Evolutionary conservation across 2,329 filamentous ascomycete species (phyloP).

Genomic region (Neofusicoccum kwambonambiense): DNA sequence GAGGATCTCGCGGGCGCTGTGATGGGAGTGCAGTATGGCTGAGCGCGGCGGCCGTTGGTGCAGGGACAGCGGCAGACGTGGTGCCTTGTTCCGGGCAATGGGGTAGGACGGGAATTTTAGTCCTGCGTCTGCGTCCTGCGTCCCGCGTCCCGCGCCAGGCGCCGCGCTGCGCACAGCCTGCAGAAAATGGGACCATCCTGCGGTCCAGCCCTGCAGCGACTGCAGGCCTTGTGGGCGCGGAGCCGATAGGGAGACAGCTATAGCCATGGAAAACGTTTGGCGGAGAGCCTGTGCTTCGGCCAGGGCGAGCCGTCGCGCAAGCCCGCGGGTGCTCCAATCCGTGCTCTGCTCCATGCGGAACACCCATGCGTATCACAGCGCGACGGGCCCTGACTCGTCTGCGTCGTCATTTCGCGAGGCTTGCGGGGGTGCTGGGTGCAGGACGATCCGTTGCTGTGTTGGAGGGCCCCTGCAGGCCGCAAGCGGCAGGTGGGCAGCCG

Average conservation of each 20-base stretch:
- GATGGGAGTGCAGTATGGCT: not conserved
- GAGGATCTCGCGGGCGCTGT: not conserved
- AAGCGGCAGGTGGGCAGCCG: not conserved
- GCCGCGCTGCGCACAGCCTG: not conserved
- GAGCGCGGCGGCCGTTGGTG: not conserved
- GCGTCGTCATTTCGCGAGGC: conserved; percentile 6
- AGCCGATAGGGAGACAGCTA: not conserved
- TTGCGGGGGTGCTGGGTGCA: not conserved
- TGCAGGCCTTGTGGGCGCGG: no score
- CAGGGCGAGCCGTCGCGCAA: conserved; percentile 2
- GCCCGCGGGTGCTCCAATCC: not conserved
- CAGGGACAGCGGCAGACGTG: not conserved
- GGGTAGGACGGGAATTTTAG: not conserved
- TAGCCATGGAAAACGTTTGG: conserved; percentile 8
- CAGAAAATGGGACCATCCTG: not conserved
- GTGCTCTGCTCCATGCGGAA: not conserved
- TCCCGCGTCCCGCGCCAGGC: not conserved
- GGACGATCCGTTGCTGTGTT: not conserved
- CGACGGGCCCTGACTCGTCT: not conserved
- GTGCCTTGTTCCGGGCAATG: not conserved
- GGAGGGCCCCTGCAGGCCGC: not conserved
- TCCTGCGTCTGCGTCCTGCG: not conserved
- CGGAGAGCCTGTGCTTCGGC: conserved; percentile 2
- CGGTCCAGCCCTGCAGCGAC: not conserved
- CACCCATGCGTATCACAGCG: not conserved